Conservation (phyloP, 805 yeast species). For the Starmerella vitae region DNA sequence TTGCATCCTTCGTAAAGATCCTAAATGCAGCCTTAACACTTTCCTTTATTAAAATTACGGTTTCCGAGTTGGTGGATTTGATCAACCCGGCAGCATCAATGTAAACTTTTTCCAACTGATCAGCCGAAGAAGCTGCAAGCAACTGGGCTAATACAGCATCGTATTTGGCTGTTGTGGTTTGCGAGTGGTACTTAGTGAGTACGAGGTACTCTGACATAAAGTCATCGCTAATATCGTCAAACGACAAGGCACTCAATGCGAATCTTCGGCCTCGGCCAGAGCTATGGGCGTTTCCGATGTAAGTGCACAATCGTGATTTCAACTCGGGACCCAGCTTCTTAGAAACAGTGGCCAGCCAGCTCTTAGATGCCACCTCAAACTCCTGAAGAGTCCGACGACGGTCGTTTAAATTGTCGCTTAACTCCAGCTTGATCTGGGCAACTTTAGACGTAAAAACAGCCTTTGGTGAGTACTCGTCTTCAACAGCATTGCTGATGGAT, state of each 20-base stretch:
- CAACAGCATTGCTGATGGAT: constrained; percentile 70
- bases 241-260: constrained; percentile 54
- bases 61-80: not conserved
- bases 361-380: constrained; percentile 43
- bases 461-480: constrained; percentile 75
- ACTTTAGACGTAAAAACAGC: constrained; percentile 42
- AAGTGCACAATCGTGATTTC: constrained; percentile 65
- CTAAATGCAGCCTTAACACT: constrained; percentile 48
- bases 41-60: constrained; percentile 18
- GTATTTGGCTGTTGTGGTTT: not conserved
- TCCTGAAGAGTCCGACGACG: constrained; percentile 52
- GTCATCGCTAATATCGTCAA: constrained; percentile 33
- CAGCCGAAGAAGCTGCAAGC: not conserved
- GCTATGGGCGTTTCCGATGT: constrained; percentile 35
- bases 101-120: constrained; percentile 7
- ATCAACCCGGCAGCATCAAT: constrained; percentile 6
- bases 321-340: constrained; percentile 54
- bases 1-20: constrained; percentile 43
- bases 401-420: constrained; percentile 68
- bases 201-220: constrained; percentile 14
- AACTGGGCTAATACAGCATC: not conserved
- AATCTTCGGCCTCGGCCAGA: constrained; percentile 63
- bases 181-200: constrained; percentile 4
- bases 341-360: constrained; percentile 54
- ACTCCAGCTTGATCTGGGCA: constrained; percentile 36